A percentile compares a stretch with the other conserved stretches of the same genome.
These are phyloP conservation scores for Sporisorium iseilematis-ciliati DNA, from an alignment of 1,284 basidiomycete genomes.

Conservation along the genomic window DNA sequence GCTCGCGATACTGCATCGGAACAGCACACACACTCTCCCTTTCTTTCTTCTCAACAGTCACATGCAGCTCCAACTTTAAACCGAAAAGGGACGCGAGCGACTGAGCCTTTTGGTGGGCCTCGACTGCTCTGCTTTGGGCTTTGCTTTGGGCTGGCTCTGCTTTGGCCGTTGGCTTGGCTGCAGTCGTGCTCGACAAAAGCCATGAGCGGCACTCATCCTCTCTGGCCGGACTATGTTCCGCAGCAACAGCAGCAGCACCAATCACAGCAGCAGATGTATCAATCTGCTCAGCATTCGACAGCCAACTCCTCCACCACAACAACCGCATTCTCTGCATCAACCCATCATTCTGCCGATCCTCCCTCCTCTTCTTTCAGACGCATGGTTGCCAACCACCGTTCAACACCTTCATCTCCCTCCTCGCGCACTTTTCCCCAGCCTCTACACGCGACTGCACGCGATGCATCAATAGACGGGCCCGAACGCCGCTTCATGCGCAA, in stretches of 20 bases:
- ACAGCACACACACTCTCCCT: neutral
- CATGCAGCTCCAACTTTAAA: slow-evolving; percentile 10
- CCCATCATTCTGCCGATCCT: slow-evolving; percentile 1
- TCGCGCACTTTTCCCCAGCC: neutral
- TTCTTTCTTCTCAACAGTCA: neutral
- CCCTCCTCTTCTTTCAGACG: slow-evolving; percentile 3
- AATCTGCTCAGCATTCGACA: neutral
- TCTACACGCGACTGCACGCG: neutral
- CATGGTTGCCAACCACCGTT: neutral
- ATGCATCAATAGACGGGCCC: neutral
- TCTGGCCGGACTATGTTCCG: slow-evolving; percentile 29
- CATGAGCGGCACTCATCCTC: slow-evolving; percentile 25
- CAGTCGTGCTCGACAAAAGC: neutral
- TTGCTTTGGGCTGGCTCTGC: no score
- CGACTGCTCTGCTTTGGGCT: neutral
- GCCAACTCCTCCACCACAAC: neutral
- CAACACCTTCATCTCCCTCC: slow-evolving; percentile 5
- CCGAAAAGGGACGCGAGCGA: neutral
- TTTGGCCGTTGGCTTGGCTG: neutral
- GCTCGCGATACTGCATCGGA: neutral
- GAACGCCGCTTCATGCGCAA: slow-evolving; percentile 19
- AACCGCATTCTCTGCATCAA: slow-evolving; percentile 1
- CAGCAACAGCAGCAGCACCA: slow-evolving; percentile 10
- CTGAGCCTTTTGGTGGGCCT: slow-evolving; percentile 1
- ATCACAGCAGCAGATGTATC: neutral